phyloP scores from a whole-genome alignment of 1,139 yeast genomes.

The Suhomyces chickasaworum region DNA sequence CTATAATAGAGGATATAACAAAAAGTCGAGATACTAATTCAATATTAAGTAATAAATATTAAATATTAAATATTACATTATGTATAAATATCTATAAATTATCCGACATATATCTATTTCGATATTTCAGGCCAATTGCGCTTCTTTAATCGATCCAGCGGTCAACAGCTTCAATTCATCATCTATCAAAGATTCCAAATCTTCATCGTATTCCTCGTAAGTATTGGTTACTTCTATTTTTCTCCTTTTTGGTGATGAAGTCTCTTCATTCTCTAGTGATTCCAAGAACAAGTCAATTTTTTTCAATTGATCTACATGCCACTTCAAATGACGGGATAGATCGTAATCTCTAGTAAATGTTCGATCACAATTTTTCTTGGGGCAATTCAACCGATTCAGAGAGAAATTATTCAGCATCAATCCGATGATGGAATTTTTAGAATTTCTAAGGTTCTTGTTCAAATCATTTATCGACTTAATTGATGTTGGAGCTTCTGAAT shows the following conservation, averaged over 20 bases:
- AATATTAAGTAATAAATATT: not conserved
- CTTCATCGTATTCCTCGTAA: conserved; percentile 16
- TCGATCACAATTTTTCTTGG: conserved; percentile 49
- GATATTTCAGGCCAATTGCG: not conserved
- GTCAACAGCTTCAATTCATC: conserved; percentile 29
- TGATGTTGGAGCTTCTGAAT: conserved; percentile 23
- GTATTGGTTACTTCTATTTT: conserved; percentile 1
- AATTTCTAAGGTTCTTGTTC: conserved; percentile 20
- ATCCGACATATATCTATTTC: not conserved
- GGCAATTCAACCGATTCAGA: conserved; percentile 43
- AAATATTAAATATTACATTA: conserved; percentile 1
- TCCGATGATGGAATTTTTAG: conserved; percentile 34
- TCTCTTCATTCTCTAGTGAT: conserved; percentile 24
- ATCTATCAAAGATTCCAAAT: conserved; percentile 35
- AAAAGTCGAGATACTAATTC: conserved; percentile 32
- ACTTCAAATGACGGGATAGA: conserved; percentile 51
- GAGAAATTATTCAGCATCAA: conserved; percentile 40
- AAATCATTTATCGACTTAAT: conserved; percentile 26
- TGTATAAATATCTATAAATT: not conserved
- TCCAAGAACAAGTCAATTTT: conserved; percentile 37
- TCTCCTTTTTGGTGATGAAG: conserved; percentile 1
- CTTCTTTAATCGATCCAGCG: conserved; percentile 18
- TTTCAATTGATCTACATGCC: conserved; percentile 50
- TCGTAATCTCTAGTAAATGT: conserved; percentile 51
- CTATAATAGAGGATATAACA: conserved; percentile 30